Conservation (phyloP, 2,329 filamentous ascomycete genomes). For the Calonectria pseudoturangicola region DNA sequence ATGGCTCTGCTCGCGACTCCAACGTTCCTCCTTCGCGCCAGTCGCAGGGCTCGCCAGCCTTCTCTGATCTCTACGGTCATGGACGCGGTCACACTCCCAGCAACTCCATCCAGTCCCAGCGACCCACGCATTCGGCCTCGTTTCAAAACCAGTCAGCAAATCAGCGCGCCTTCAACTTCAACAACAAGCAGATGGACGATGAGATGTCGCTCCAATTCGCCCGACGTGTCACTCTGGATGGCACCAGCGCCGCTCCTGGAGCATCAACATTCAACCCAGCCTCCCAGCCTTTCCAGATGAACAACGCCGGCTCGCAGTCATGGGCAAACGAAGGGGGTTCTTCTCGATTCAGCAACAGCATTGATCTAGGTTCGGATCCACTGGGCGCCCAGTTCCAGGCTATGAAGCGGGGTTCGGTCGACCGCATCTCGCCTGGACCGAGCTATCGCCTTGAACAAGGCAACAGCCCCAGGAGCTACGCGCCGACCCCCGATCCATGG, state of each 20-base stretch:
- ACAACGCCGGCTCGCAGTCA: slow-evolving; percentile 67
- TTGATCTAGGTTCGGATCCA: slow-evolving; percentile 59
- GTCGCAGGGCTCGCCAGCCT: slow-evolving; percentile 66
- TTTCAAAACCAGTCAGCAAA: slow-evolving; percentile 66
- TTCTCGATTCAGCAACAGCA: slow-evolving; percentile 53
- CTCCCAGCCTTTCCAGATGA: slow-evolving; percentile 66
- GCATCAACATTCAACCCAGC: slow-evolving; percentile 54
- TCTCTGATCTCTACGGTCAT: slow-evolving; percentile 56
- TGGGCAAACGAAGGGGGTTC: slow-evolving; percentile 62
- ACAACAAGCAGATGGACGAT: slow-evolving; percentile 62
- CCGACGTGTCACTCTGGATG: slow-evolving; percentile 60
- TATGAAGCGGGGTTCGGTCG: slow-evolving; percentile 62
- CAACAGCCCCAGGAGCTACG: slow-evolving; percentile 53
- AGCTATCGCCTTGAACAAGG: slow-evolving; percentile 56
- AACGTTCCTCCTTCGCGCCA: slow-evolving; percentile 75
- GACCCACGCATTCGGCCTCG: slow-evolving; percentile 67
- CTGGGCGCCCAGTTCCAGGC: slow-evolving; percentile 52
- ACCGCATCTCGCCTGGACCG: slow-evolving; percentile 61
- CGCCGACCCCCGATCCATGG: slow-evolving; percentile 62
- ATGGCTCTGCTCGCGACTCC: slow-evolving; percentile 68
- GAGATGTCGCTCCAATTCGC: slow-evolving; percentile 60
- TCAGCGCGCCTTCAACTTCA: slow-evolving; percentile 60
- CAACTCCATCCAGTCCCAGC: slow-evolving; percentile 69
- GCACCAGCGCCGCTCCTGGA: slow-evolving; percentile 45
- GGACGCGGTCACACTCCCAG: slow-evolving; percentile 62